phyloP scores from a whole-genome alignment of 2,329 filamentous ascomycete genomes.

The Cordyceps pruinosa region DNA sequence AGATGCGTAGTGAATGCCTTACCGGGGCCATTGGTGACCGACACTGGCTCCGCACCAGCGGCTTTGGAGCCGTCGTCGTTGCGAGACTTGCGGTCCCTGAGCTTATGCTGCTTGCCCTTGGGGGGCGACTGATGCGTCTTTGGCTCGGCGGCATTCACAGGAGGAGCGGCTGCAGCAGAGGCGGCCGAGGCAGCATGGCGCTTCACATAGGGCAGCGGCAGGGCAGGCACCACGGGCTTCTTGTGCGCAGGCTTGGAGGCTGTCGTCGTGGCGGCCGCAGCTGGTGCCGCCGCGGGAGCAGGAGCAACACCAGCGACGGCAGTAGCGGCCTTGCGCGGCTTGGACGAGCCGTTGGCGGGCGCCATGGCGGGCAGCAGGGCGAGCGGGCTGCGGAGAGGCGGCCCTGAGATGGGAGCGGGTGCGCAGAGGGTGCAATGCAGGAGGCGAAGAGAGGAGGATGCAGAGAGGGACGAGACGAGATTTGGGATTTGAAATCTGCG shows the following conservation, averaged over 20 bases:
- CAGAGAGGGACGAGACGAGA: neutral
- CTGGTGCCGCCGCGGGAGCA: slow-evolving; percentile 9
- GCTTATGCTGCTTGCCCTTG: slow-evolving; percentile 5
- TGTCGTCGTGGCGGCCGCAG: neutral
- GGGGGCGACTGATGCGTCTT: neutral
- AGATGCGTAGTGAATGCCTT: neutral
- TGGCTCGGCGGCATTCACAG: slow-evolving; percentile 14
- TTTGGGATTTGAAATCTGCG: slow-evolving; percentile 11
- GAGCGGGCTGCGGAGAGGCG: slow-evolving; percentile 10
- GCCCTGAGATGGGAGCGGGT: slow-evolving; percentile 4
- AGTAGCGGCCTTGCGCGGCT: slow-evolving; percentile 24
- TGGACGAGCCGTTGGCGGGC: slow-evolving; percentile 24
- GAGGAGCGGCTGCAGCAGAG: neutral
- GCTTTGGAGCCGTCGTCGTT: slow-evolving; percentile 5
- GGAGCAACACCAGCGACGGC: slow-evolving; percentile 7
- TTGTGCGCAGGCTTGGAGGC: slow-evolving; percentile 19
- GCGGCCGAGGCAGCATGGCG: slow-evolving; percentile 29
- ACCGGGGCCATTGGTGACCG: slow-evolving; percentile 1
- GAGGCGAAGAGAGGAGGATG: neutral
- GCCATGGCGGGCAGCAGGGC: slow-evolving; percentile 13
- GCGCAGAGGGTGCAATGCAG: neutral
- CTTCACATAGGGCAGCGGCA: slow-evolving; percentile 33
- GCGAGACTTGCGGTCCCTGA: neutral
- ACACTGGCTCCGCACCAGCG: slow-evolving; percentile 4
- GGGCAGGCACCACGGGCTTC: slow-evolving; percentile 31